These are phyloP conservation scores for Phlyctochytrium arcticum DNA, from an alignment of 192 early-diverging fungal species.

Conservation along the genomic window DNA sequence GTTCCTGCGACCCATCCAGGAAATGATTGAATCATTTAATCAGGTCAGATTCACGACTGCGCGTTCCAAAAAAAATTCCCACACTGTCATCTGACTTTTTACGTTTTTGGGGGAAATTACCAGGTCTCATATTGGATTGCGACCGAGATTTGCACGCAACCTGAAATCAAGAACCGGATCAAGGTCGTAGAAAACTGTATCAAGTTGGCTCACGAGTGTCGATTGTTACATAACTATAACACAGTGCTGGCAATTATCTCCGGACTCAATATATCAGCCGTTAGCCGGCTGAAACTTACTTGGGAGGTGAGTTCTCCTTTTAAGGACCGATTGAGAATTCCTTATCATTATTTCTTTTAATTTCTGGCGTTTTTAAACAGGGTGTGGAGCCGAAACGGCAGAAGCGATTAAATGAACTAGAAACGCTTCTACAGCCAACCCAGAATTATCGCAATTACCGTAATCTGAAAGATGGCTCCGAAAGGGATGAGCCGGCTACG, in stretches of 20 bases:
- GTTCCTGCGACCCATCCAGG: constrained; percentile 1
- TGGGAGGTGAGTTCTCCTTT: constrained; percentile 34
- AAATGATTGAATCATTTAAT: constrained; percentile 14
- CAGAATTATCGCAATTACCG: constrained; percentile 23
- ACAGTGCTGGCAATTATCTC: constrained; percentile 42
- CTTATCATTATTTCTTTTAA: too few relatives aligned
- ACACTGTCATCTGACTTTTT: neutral
- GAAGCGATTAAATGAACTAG: constrained; percentile 18
- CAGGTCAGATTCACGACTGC: neutral
- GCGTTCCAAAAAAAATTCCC: neutral
- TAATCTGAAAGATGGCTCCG: neutral
- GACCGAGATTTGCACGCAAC: constrained; percentile 49
- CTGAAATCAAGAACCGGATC: constrained; percentile 77
- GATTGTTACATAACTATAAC: constrained; percentile 44
- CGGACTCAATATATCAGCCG: constrained; percentile 43
- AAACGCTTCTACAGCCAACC: constrained; percentile 7
- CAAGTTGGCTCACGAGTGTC: constrained; percentile 45
- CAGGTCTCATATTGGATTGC: constrained; percentile 35
- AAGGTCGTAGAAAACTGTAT: constrained; percentile 79
- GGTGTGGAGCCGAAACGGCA: constrained; percentile 19
- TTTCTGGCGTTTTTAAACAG: constrained; percentile 3
- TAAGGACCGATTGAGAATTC: too few relatives aligned
- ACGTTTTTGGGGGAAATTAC: neutral
- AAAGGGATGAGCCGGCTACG: constrained; percentile 1
- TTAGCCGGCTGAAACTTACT: constrained; percentile 43